A percentile compares a stretch with the other conserved stretches of the same genome.
Evolutionary conservation across 176 grass and related monocot species (phyloP).

Genomic region (Avena atlantica): DNA sequence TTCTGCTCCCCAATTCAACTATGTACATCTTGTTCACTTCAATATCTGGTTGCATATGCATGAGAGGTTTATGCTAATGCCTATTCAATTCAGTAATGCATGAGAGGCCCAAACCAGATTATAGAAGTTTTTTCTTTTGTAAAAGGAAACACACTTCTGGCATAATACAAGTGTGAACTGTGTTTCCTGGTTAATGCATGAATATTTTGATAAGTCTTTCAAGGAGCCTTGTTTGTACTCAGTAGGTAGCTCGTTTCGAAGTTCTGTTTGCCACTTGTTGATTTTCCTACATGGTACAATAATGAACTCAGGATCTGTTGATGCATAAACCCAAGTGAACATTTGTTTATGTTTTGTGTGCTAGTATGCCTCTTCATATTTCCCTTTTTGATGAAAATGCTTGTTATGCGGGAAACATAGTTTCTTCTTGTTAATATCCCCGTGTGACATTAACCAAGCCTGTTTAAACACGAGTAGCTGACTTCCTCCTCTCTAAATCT

Average conservation of each 20-base stretch:
- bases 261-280: slow-evolving; percentile 16
- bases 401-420: background rate
- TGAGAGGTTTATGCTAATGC: background rate
- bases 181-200: slow-evolving; percentile 33
- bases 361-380: slow-evolving; percentile 15
- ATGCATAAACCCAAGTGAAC: slow-evolving; percentile 13
- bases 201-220: slow-evolving; percentile 15
- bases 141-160: background rate
- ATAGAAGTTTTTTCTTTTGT: background rate
- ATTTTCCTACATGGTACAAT: background rate
- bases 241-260: background rate
- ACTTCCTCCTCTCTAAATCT: slow-evolving; percentile 14
- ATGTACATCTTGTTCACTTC: slow-evolving; percentile 23
- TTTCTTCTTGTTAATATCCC: slow-evolving; percentile 15
- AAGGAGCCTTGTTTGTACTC: slow-evolving; percentile 33
- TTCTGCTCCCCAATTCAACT: slow-evolving; percentile 19
- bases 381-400: slow-evolving; percentile 3
- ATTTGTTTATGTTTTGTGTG: slow-evolving; percentile 1
- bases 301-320: slow-evolving; percentile 19
- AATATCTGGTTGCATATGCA: slow-evolving; percentile 28
- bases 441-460: slow-evolving; percentile 10
- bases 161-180: background rate
- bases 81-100: slow-evolving; percentile 1
- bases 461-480: background rate
- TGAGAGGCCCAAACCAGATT: background rate